Base-by-base conservation (phyloP, 305 asterid genomes). In the Andrographis paniculata region DNA sequence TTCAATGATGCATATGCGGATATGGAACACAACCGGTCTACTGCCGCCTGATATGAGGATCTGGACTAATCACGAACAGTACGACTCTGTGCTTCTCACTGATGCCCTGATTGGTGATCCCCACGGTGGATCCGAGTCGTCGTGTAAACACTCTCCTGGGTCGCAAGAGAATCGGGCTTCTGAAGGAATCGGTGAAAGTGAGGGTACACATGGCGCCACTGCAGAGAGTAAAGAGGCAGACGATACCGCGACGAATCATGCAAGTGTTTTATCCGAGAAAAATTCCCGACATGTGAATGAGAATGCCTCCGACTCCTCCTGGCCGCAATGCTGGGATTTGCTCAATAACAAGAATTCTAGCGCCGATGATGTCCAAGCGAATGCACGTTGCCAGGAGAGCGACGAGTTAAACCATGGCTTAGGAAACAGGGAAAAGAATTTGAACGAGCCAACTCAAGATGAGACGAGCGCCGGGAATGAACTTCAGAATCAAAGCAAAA, bases 21-120 rank as follows among this genome's bases (percentile, higher is more conserved):
- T 55, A 66, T 84, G 97, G 99, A 87, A 73, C 59, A 79, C 75
- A 45, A 84, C 93, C 8, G 95, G 97, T 54, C 71, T 83, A 35
- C 82, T 92, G 55, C 97, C 97, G 45, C 68, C 76, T 46, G 79
- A 79, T 45, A 77, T 87, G 97, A 84, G 87, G 74, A 82, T 92
- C 69, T 92, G 97, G 99, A 74, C 80, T 48, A 71, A 64, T 59
- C 79, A 81, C 4, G 91, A 92, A 66, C 82, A 75, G 42, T 79
- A 75, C 9, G 91, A 77, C 55, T 84, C 88, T 0, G 16, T 92
- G 55, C 86, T 77, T 71, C 77, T 92, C 42, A 55, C 62, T 36
- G 84, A 84, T 58, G 99, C 83, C 27, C 53, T 92, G 60, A 73
- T 55, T 44, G 78, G 84, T 48, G 62, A 63, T 45, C 64, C 72